Percentiles rank a stretch among this genome's conserved stretches.
Evolutionary conservation across 2,329 filamentous ascomycete genomes (phyloP).

Genomic region (Colletotrichum eleusines): DNA sequence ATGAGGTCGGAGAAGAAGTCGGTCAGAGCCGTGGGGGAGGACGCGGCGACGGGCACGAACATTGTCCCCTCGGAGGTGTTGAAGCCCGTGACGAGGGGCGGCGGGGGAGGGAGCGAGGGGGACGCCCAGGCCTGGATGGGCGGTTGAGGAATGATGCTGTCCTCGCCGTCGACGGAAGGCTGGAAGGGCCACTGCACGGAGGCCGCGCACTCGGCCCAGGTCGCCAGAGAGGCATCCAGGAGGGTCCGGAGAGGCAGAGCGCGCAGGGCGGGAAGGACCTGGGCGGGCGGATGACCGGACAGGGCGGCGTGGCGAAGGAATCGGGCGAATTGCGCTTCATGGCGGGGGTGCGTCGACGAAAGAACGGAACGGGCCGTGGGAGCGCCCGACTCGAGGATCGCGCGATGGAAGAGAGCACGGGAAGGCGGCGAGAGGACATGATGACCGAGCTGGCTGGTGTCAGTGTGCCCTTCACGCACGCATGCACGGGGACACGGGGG

Average conservation of each 20-base stretch:
- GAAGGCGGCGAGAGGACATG: conserved; percentile 66
- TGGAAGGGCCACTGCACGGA: conserved; percentile 74
- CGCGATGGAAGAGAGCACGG: conserved; percentile 63
- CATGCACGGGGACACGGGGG: conserved; percentile 33
- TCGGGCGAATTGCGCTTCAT: conserved; percentile 67
- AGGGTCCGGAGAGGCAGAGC: conserved; percentile 55
- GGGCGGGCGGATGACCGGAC: conserved; percentile 58
- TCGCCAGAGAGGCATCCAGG: conserved; percentile 54
- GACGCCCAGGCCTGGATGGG: conserved; percentile 71
- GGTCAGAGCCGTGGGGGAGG: conserved; percentile 51
- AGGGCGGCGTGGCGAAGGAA: conserved; percentile 66
- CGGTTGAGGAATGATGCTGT: conserved; percentile 64
- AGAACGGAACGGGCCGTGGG: conserved; percentile 67
- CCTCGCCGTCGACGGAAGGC: conserved; percentile 69
- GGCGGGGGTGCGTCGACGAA: conserved; percentile 65
- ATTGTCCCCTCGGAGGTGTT: conserved; percentile 76
- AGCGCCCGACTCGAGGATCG: conserved; percentile 69
- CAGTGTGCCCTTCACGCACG: background rate
- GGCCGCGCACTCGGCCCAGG: conserved; percentile 59
- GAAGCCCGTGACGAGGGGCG: conserved; percentile 74
- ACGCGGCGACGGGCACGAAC: conserved; percentile 67
- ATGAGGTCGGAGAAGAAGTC: conserved; percentile 74
- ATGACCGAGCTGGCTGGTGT: conserved; percentile 70
- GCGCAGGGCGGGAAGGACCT: conserved; percentile 65
- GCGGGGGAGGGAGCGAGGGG: conserved; percentile 65